Conservation (phyloP, 2,329 filamentous ascomycete species). For the Microthyrium microscopicum region DNA sequence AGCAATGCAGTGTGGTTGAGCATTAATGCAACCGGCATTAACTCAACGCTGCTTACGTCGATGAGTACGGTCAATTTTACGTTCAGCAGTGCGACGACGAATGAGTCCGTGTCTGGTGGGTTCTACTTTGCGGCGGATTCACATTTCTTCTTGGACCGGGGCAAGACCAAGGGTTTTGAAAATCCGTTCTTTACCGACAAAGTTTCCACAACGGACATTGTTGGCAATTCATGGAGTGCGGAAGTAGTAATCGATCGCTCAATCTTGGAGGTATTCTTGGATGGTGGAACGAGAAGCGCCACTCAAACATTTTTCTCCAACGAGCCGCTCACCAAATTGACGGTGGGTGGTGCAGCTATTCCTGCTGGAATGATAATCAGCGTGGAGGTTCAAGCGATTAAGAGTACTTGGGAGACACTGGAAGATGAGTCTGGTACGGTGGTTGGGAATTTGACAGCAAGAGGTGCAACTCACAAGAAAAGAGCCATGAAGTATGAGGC, state of each 20-base stretch:
- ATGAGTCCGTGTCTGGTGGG: constrained; percentile 33
- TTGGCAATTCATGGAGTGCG: constrained; percentile 21
- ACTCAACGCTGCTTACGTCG: constrained; percentile 14
- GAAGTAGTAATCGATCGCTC: constrained; percentile 36
- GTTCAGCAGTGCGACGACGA: constrained; percentile 31
- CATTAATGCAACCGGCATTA: constrained; percentile 32
- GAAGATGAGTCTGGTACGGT: constrained; percentile 16
- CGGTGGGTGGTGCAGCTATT: constrained; percentile 19
- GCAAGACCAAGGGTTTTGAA: constrained; percentile 31
- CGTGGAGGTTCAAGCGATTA: constrained; percentile 23
- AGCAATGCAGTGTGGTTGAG: constrained; percentile 39
- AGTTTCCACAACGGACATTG: constrained; percentile 23
- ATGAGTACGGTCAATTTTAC: constrained; percentile 34
- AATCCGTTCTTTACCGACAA: constrained; percentile 40
- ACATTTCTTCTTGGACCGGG: constrained; percentile 35
- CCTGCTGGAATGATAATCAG: constrained; percentile 20
- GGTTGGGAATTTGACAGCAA: constrained; percentile 18
- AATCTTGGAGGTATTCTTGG: constrained; percentile 39
- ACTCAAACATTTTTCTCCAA: constrained; percentile 36
- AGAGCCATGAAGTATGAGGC: constrained; percentile 4
- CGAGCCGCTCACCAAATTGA: constrained; percentile 23
- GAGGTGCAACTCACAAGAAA: constrained; percentile 4
- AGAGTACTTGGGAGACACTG: constrained; percentile 21
- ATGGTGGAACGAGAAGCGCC: constrained; percentile 32
- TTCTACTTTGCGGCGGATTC: constrained; percentile 32